Conservation (phyloP, 352 stramenopile species). For the Globisporangium mamillatum region DNA sequence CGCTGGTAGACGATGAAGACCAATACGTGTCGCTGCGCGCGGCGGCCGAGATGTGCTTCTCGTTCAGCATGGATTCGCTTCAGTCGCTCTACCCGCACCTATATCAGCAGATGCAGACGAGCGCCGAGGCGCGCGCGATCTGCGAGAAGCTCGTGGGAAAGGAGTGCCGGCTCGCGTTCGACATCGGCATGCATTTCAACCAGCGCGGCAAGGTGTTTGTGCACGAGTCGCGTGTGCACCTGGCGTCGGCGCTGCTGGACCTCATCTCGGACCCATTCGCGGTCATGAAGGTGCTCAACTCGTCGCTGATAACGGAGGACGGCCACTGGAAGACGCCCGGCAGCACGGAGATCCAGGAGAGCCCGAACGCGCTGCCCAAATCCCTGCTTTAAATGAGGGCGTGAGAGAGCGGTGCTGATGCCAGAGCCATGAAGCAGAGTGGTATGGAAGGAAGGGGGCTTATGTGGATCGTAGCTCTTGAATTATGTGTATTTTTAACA, state of each 20-base stretch:
- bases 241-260: conserved; percentile 39
- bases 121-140: conserved; percentile 19
- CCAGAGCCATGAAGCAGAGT: not conserved
- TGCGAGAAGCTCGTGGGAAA: conserved; percentile 28
- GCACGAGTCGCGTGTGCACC: conserved; percentile 41
- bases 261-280: conserved; percentile 34
- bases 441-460: too few relatives aligned
- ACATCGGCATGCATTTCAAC: conserved; percentile 38
- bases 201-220: conserved; percentile 23
- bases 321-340: conserved; percentile 39
- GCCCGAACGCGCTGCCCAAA: conserved; percentile 21
- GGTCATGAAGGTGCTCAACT: conserved; percentile 30
- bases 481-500: conserved; percentile 1
- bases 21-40: conserved; percentile 37
- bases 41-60: conserved; percentile 30
- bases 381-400: not conserved
- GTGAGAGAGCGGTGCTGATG: not conserved
- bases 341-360: conserved; percentile 13
- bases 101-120: conserved; percentile 26
- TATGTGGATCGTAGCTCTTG: not conserved
- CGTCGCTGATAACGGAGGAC: conserved; percentile 31
- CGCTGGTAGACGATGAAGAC: conserved; percentile 33
- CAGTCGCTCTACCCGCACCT: conserved; percentile 47
- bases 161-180: conserved; percentile 26
- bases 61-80: conserved; percentile 44